phyloP scores from a whole-genome alignment of 2,329 filamentous ascomycete species.

The Sporothrix pallida region DNA sequence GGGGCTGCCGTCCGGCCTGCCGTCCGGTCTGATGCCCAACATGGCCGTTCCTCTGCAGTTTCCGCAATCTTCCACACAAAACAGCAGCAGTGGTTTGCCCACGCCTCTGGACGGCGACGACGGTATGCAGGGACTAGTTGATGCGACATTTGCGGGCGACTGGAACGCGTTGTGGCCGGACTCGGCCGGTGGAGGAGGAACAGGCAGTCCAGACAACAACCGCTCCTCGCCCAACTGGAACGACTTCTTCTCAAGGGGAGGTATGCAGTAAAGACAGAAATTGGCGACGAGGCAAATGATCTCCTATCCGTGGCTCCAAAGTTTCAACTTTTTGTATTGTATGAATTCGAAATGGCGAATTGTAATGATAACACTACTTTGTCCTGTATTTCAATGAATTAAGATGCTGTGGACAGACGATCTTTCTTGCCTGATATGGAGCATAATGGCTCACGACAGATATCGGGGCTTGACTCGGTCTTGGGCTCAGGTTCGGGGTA shows the following conservation, averaged over 20 bases:
- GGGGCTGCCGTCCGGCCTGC: not conserved
- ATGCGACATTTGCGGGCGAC: not conserved
- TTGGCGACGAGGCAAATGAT: too few species aligned
- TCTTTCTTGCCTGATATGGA: too few species aligned
- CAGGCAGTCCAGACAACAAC: not conserved
- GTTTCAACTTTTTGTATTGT: too few species aligned
- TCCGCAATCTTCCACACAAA: not conserved
- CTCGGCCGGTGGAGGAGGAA: not conserved
- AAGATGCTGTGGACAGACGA: too few species aligned
- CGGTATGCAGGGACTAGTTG: not conserved
- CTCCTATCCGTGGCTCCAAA: too few species aligned
- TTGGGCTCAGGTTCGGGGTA: too few species aligned
- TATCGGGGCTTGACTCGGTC: too few species aligned
- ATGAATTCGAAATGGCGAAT: too few species aligned
- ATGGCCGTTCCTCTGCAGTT: not conserved
- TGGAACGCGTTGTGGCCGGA: slow-evolving; percentile 5
- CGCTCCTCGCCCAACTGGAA: not conserved
- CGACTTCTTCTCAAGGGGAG: not conserved
- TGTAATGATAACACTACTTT: too few species aligned
- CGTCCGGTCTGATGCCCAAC: not conserved
- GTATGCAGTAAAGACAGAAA: too few species aligned
- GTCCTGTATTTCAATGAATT: too few species aligned
- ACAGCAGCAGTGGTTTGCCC: not conserved
- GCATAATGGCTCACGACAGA: too few species aligned
- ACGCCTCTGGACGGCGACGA: not conserved